Conservation (phyloP, 169 alveolate genomes). For the Eimeria acervulina region DNA sequence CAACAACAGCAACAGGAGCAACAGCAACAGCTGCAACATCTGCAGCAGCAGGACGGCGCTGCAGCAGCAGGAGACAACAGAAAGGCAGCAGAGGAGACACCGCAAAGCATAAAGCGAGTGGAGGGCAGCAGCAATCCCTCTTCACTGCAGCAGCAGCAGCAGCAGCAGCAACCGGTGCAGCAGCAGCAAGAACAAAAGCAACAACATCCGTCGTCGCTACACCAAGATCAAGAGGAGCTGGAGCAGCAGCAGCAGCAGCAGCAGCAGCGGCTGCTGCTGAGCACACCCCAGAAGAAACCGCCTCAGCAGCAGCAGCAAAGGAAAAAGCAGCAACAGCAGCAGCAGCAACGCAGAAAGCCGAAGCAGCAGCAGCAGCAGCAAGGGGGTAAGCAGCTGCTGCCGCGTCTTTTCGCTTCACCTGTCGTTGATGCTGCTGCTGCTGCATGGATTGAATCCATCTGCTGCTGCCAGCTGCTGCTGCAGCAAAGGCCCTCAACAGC, state of each 20-base stretch:
- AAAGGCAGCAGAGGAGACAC: too few relatives aligned
- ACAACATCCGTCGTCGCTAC: not conserved
- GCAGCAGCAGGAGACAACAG: too few relatives aligned
- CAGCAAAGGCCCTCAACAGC: slow-evolving; percentile 63
- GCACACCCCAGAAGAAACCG: not conserved
- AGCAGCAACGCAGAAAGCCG: not conserved
- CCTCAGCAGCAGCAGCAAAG: not conserved
- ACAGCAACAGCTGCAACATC: not conserved
- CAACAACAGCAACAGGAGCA: not conserved
- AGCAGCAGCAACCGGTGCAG: not conserved
- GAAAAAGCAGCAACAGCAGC: not conserved
- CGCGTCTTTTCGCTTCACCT: slow-evolving; percentile 1
- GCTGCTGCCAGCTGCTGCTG: slow-evolving; percentile 44
- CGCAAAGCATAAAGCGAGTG: too few relatives aligned
- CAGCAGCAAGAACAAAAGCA: too few relatives aligned
- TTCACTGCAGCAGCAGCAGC: slow-evolving; percentile 23
- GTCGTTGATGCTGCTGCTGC: too few relatives aligned
- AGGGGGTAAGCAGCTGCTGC: not conserved
- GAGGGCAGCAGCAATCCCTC: too few relatives aligned
- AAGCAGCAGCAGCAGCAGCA: slow-evolving; percentile 8
- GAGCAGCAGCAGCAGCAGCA: not conserved
- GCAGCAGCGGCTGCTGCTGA: not conserved
- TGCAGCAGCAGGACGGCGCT: not conserved
- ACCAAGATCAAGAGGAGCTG: not conserved
- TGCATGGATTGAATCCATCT: not conserved